These are phyloP conservation scores for Botrytis hyacinthi DNA, from an alignment of 2,329 filamentous ascomycete genomes.

Conservation along the genomic window DNA sequence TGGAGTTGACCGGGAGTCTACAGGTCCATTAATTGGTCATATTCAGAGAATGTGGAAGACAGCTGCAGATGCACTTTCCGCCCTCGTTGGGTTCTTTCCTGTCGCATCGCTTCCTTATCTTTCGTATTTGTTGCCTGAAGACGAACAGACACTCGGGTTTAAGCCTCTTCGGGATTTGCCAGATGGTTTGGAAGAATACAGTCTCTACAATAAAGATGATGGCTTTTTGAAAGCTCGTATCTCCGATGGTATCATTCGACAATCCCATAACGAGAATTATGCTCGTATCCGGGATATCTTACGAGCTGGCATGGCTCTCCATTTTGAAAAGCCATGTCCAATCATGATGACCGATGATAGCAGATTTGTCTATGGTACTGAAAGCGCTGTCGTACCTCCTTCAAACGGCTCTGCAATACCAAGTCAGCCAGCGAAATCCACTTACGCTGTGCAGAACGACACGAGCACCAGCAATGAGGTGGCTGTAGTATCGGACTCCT, in stretches of 20 bases:
- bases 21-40: slow-evolving; percentile 52
- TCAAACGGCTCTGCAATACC: background rate
- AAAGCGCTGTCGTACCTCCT: background rate
- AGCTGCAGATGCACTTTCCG: slow-evolving; percentile 61
- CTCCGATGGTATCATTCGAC: slow-evolving; percentile 52
- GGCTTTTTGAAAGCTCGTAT: slow-evolving; percentile 45
- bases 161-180: slow-evolving; percentile 51
- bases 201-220: slow-evolving; percentile 46
- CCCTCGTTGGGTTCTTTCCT: slow-evolving; percentile 58
- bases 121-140: slow-evolving; percentile 65
- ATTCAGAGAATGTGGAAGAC: slow-evolving; percentile 63
- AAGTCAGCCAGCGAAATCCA: background rate
- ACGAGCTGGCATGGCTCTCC: slow-evolving; percentile 57
- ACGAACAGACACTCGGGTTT: slow-evolving; percentile 65
- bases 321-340: slow-evolving; percentile 45
- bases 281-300: slow-evolving; percentile 62
- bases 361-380: slow-evolving; percentile 47
- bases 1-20: slow-evolving; percentile 27
- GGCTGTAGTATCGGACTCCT: slow-evolving; percentile 26
- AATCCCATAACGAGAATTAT: slow-evolving; percentile 64
- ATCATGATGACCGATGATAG: slow-evolving; percentile 44
- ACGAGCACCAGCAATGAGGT: background rate
- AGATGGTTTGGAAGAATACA: slow-evolving; percentile 45
- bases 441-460: background rate
- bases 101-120: slow-evolving; percentile 54